phyloP scores from a whole-genome alignment of 1,284 basidiomycete genomes.

The Chalciporus sp. region DNA sequence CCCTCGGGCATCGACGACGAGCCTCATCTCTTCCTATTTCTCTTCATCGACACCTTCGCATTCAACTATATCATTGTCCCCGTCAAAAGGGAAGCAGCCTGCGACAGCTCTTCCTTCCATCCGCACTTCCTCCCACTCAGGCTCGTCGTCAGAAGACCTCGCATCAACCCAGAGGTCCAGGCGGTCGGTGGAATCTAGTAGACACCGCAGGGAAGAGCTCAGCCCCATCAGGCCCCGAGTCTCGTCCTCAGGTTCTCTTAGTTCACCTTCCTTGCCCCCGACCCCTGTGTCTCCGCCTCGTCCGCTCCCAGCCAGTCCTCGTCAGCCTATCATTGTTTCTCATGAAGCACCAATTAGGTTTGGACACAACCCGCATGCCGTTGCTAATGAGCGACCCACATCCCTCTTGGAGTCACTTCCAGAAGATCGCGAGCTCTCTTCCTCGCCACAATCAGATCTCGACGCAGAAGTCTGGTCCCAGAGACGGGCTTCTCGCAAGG shows the following conservation, averaged over 20 bases:
- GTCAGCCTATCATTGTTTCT: conserved; percentile 34
- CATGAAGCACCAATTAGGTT: conserved; percentile 48
- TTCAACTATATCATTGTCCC: conserved; percentile 17
- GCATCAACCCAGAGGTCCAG: conserved; percentile 6
- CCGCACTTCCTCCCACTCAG: conserved; percentile 14
- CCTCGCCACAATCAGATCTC: conserved; percentile 13
- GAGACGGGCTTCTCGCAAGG: conserved; percentile 11
- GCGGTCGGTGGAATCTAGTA: conserved; percentile 1
- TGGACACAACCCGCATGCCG: conserved; percentile 48
- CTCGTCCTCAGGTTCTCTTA: conserved; percentile 42
- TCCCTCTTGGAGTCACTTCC: conserved; percentile 49
- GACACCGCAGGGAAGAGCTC: conserved; percentile 1
- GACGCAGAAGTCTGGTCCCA: neutral
- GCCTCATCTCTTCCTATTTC: conserved; percentile 56
- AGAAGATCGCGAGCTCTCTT: conserved; percentile 47
- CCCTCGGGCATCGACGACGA: conserved; percentile 36
- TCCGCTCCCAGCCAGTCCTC: conserved; percentile 23
- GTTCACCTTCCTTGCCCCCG: conserved; percentile 25
- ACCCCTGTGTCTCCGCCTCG: conserved; percentile 25
- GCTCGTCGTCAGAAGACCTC: conserved; percentile 28
- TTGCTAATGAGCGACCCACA: conserved; percentile 26
- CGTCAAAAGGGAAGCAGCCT: conserved; percentile 30
- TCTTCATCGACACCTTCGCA: conserved; percentile 43
- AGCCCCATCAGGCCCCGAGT: conserved; percentile 18
- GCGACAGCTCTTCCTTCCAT: neutral